A percentile compares a stretch with the other conserved stretches of the same genome.
These are phyloP conservation scores for Protomyces gravidus DNA, from an alignment of 1,139 yeast species.

Conservation along the genomic window DNA sequence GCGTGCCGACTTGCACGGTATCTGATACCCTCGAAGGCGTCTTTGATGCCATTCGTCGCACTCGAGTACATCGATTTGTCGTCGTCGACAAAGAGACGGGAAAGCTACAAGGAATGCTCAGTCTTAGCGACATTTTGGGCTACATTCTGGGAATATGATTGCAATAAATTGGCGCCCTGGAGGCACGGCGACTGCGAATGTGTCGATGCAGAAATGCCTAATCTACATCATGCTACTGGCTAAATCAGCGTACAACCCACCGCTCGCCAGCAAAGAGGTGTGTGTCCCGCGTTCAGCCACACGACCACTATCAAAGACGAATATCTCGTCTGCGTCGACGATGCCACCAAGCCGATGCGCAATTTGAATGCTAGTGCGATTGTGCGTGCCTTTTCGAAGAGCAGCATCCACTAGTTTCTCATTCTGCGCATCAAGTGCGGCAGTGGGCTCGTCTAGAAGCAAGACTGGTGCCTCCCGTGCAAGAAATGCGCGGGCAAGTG, in stretches of 20 bases:
- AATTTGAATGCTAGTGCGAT: slow-evolving; percentile 64
- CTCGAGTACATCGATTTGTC: slow-evolving; percentile 85
- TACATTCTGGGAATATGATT: slow-evolving; percentile 48
- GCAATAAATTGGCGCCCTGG: not conserved
- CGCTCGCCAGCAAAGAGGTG: slow-evolving; percentile 47
- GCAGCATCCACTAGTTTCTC: not conserved
- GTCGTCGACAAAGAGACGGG: slow-evolving; percentile 77
- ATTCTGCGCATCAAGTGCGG: not conserved
- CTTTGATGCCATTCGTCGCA: slow-evolving; percentile 87
- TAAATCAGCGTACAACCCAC: slow-evolving; percentile 34
- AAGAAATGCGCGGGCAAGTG: slow-evolving; percentile 67
- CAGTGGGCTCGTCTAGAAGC: slow-evolving; percentile 56
- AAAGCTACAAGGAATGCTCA: slow-evolving; percentile 72
- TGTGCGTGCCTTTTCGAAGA: not conserved
- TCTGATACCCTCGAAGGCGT: slow-evolving; percentile 84
- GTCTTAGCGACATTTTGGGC: slow-evolving; percentile 83
- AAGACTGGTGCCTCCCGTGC: slow-evolving; percentile 65
- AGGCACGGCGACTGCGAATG: no score
- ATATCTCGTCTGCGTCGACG: slow-evolving; percentile 65
- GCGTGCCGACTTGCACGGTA: slow-evolving; percentile 92
- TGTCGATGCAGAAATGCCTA: no score
- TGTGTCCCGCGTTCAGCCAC: slow-evolving; percentile 65
- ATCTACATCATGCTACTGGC: slow-evolving; percentile 1
- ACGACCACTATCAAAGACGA: slow-evolving; percentile 69
- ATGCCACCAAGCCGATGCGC: slow-evolving; percentile 78